A percentile compares a stretch with the other conserved stretches of the same genome.
Evolutionary conservation across 768 basidiomycete genomes (phyloP).

Genomic region (Hericium rajendrae): DNA sequence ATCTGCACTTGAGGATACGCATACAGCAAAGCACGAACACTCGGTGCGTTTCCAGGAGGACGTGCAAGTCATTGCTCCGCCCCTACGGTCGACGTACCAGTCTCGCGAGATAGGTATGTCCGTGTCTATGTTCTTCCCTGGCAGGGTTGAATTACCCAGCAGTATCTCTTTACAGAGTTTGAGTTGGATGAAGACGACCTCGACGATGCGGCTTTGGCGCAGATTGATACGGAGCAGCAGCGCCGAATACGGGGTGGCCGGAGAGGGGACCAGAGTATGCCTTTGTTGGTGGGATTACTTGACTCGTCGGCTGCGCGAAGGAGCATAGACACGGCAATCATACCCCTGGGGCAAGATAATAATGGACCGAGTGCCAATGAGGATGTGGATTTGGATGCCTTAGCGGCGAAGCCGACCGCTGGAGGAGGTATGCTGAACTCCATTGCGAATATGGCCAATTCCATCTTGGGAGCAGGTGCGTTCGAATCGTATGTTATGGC

Average conservation of each 20-base stretch:
- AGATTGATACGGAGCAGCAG: conserved; percentile 24
- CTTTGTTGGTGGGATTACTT: conserved; percentile 71
- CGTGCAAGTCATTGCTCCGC: conserved; percentile 57
- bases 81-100: conserved; percentile 59
- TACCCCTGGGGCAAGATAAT: conserved; percentile 19
- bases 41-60: conserved; percentile 58
- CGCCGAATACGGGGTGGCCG: conserved; percentile 20
- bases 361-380: conserved; percentile 23
- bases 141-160: not conserved
- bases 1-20: conserved; percentile 19
- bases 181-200: conserved; percentile 81
- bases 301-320: conserved; percentile 50
- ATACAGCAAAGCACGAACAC: conserved; percentile 13
- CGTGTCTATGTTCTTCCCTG: conserved; percentile 11
- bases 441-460: conserved; percentile 92
- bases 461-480: conserved; percentile 86
- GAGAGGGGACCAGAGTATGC: conserved; percentile 49
- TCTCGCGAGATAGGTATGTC: conserved; percentile 78
- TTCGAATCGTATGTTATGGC: conserved; percentile 14
- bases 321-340: conserved; percentile 43
- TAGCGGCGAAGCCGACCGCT: conserved; percentile 53
- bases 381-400: conserved; percentile 57
- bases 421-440: conserved; percentile 75
- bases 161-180: conserved; percentile 44
- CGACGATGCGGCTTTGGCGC: conserved; percentile 36